phyloP scores from a whole-genome alignment of 352 stramenopile genomes.

The Globisporangium paddicum region DNA sequence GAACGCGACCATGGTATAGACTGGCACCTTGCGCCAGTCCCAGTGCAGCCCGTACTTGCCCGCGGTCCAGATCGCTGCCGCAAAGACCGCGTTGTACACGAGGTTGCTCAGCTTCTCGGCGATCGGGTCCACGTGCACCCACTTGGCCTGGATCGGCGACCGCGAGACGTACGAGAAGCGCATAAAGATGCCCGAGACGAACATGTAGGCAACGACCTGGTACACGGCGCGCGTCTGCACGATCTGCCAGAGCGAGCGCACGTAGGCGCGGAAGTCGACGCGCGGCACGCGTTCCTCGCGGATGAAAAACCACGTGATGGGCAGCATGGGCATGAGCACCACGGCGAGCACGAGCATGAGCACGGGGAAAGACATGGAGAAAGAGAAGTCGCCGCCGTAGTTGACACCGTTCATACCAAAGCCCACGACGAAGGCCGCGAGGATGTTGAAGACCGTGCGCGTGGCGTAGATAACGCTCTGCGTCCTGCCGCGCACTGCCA shows the following conservation, averaged over 20 bases:
- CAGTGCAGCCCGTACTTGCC: slow-evolving; percentile 53
- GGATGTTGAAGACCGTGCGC: slow-evolving; percentile 16
- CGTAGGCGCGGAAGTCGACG: slow-evolving; percentile 13
- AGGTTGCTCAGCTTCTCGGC: slow-evolving; percentile 33
- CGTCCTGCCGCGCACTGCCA: slow-evolving; percentile 24
- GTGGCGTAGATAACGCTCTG: slow-evolving; percentile 20
- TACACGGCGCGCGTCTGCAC: slow-evolving; percentile 22
- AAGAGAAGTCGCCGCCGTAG: slow-evolving; percentile 36
- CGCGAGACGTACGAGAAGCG: slow-evolving; percentile 12
- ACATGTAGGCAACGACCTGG: slow-evolving; percentile 26
- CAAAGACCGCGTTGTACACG: slow-evolving; percentile 23
- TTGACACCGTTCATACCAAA: slow-evolving; percentile 27
- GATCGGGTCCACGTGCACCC: slow-evolving; percentile 37
- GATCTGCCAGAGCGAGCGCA: slow-evolving; percentile 13
- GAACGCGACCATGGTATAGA: slow-evolving; percentile 27
- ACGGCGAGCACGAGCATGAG: slow-evolving; percentile 22
- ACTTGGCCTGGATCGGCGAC: slow-evolving; percentile 36
- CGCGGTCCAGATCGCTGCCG: slow-evolving; percentile 31
- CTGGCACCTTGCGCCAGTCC: slow-evolving; percentile 42
- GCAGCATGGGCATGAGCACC: slow-evolving; percentile 14
- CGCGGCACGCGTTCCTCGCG: slow-evolving; percentile 8
- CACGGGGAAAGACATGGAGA: slow-evolving; percentile 23
- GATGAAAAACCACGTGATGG: slow-evolving; percentile 24
- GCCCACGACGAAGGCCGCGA: slow-evolving; percentile 14
- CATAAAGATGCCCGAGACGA: slow-evolving; percentile 18